Evolutionary conservation across 2,329 filamentous ascomycete genomes (phyloP), one percentile per base, ranked within the genome.

Genomic region (Cytospora paraplurivora): DNA sequence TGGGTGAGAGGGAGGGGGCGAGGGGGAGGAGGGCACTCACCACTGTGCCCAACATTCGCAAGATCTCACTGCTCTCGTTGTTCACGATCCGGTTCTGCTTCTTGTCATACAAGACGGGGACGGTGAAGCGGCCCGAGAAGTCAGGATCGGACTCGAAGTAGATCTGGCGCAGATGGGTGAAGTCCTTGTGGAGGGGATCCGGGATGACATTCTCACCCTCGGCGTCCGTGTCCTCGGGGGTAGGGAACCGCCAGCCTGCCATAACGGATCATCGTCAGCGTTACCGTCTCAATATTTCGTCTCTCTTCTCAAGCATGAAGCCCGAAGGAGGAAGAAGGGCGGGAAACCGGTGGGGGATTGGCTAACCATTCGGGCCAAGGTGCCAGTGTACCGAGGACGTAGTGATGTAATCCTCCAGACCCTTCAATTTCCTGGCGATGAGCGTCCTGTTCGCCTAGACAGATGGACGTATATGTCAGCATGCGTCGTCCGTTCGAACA

Each of bases 371-470:
- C 53, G 87, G 74, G 34, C 76, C 82, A 79, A 98, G 87, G 71
- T 97, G 89, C 94, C 93, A 98, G 77, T 97, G 93, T 59, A 97
- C 93, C n/a, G 86, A 87, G 0, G 92, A 95, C 69, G 81, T 86
- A 21, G 84, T 82, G 69, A 99, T 88, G 68, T 95, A 84, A 62
- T 96, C 89, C 71, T 98, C 91, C 0, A 99, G 83, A 0, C 94
- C 95, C 80, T 98, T 99, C 71, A 99, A 84, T 75, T 92, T 89
- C 64, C 94, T 85, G 2, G 91, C 90, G 69, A 98, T 97, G 68
- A 98, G 82, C 0, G 92, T 89, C 51, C 95, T 88, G 72, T 92
- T 92, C 6, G 94, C 93, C 78, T 79, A 27, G 0, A 38, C 2
- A 21, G n/a, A 37, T 2, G 4, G n/a, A 21, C 5, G n/a, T 17